Evolutionary conservation across 2,329 filamentous ascomycete species (phyloP), one percentile per base, ranked within the genome.

Genomic region (Fusarium annulatum): DNA sequence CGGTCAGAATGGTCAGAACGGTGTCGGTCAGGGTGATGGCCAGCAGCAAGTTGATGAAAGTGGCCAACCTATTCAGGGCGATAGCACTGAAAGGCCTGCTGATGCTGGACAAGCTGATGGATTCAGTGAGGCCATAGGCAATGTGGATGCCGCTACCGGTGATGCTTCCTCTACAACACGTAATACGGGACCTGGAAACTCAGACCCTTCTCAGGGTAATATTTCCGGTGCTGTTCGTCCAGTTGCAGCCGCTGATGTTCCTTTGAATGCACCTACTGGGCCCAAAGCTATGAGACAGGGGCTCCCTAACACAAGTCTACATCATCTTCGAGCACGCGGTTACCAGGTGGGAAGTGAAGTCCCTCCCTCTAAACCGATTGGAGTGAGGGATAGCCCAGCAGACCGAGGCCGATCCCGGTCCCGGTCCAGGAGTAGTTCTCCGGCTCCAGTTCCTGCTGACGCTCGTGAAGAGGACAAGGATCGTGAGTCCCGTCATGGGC

Each of bases 231-330:
- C 74, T 43, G 79, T 82, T 67, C 82, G 80, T 71, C 80, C 79
- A 57, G 78, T 79, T 66, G 65, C 81, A 48, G 79, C 76, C 66
- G 67, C 81, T 60, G 79, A 84, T 76, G 82, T 84, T 58, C 90
- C 90, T 49, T 82, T 91, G 83, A 94, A 88, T 84, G 96, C 96
- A 34, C 96, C 96, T 34, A 97, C 93, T 61, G 96, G 95, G 15
- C 96, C 96, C 53, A 95, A 96, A 83, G 96, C 96, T 23, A 97
- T 98, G 94, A 90, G 96, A 72, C 93, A 96, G 82, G 94, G 95
- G 36, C 86, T 95, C 16, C 93, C 94, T 58, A 97, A 97, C 81
- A 95, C 92, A 64, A 94, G 93, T 75, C 88, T 93, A 60, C 88
- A 91, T 73, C 89, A 93, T 77, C 80, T 91, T 80, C 85, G 90